Conservation (phyloP, 805 yeast genomes). For the Candida loeiensis region DNA sequence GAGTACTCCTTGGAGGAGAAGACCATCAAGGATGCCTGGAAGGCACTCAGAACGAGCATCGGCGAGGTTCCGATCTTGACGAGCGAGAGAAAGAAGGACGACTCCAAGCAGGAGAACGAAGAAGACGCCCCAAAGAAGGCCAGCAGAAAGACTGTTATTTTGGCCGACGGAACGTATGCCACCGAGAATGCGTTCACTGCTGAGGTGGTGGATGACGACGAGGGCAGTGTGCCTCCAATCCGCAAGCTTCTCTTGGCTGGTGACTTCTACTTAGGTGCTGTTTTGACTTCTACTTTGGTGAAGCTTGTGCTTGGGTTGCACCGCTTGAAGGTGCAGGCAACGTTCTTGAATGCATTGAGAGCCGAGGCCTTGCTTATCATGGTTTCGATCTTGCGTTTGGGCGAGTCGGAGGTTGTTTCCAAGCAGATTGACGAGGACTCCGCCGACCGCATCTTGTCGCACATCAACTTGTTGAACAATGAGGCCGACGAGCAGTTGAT, state of each 20-base stretch:
- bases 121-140: slow-evolving; percentile 13
- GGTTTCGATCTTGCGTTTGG: slow-evolving; percentile 88
- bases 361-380: slow-evolving; percentile 93
- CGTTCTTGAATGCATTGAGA: slow-evolving; percentile 72
- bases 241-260: slow-evolving; percentile 81
- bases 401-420: slow-evolving; percentile 65
- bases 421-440: slow-evolving; percentile 93
- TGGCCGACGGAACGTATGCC: slow-evolving; percentile 99
- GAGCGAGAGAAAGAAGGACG: slow-evolving; percentile 51
- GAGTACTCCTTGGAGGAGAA: slow-evolving; percentile 75
- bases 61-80: slow-evolving; percentile 91
- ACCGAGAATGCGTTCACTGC: slow-evolving; percentile 80
- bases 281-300: slow-evolving; percentile 81
- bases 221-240: slow-evolving; percentile 60
- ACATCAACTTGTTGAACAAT: slow-evolving; percentile 74
- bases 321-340: slow-evolving; percentile 49
- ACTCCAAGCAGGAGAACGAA: slow-evolving; percentile 28
- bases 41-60: slow-evolving; percentile 69
- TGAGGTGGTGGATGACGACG: slow-evolving; percentile 17
- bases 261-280: slow-evolving; percentile 87
- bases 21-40: slow-evolving; percentile 83
- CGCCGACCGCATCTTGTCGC: slow-evolving; percentile 88
- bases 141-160: slow-evolving; percentile 67
- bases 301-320: slow-evolving; percentile 79
- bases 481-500: slow-evolving; percentile 50